Conservation (phyloP, 805 yeast genomes). For the Metschnikowia chrysomelidarum region DNA sequence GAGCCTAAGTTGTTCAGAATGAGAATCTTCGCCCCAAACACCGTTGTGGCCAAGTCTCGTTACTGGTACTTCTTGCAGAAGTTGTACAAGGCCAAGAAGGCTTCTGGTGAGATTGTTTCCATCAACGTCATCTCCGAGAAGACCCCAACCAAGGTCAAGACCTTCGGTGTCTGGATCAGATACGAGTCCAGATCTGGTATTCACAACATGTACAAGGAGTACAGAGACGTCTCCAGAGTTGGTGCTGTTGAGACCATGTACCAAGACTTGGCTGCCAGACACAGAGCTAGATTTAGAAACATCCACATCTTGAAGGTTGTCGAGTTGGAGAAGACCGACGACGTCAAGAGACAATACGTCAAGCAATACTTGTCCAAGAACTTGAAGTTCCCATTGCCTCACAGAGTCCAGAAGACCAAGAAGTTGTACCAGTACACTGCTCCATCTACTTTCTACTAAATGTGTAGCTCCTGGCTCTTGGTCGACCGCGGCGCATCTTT, state of each 20-base stretch:
- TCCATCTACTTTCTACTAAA: slow-evolving; percentile 97
- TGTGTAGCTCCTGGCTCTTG: slow-evolving; percentile 11
- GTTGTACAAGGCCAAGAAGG: slow-evolving; percentile 99
- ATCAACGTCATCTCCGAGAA: slow-evolving; percentile 89
- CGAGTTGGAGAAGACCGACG: slow-evolving; percentile 96
- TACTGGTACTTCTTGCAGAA: slow-evolving; percentile 99
- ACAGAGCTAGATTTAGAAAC: slow-evolving; percentile 99
- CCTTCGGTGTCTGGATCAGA: slow-evolving; percentile 99
- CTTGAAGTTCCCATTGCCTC: slow-evolving; percentile 99
- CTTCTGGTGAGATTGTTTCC: slow-evolving; percentile 98
- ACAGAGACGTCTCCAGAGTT: slow-evolving; percentile 99
- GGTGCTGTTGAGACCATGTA: slow-evolving; percentile 98
- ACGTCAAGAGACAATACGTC: slow-evolving; percentile 98
- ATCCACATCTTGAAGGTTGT: slow-evolving; percentile 99
- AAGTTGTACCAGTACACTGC: slow-evolving; percentile 86
- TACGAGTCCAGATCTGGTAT: slow-evolving; percentile 99
- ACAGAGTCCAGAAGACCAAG: slow-evolving; percentile 93
- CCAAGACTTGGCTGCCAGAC: slow-evolving; percentile 99
- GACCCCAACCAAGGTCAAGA: slow-evolving; percentile 98
- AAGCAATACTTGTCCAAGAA: slow-evolving; percentile 94
- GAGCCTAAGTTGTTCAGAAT: slow-evolving; percentile 99
- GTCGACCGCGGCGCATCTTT: slow-evolving; percentile 15
- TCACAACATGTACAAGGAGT: slow-evolving; percentile 99
- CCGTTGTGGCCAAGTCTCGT: slow-evolving; percentile 99
- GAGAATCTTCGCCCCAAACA: slow-evolving; percentile 99